A percentile compares a stretch with the other conserved stretches of the same genome.
Evolutionary conservation across 768 basidiomycete species (phyloP).

Genomic region (Hypholoma fasciculare): DNA sequence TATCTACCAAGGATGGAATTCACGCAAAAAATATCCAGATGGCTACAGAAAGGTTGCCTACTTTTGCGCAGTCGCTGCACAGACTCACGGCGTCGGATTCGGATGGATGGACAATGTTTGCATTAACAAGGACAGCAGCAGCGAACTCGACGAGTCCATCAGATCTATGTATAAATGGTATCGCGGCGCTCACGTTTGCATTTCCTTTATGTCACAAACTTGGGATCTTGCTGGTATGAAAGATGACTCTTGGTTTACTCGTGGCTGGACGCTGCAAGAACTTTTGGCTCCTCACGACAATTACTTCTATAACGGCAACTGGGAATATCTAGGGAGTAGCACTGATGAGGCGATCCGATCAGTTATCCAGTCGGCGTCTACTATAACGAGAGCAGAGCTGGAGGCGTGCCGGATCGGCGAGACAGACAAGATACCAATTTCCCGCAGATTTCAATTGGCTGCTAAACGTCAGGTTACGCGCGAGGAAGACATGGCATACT

Average conservation of each 20-base stretch:
- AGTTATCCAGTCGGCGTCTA: too few relatives aligned
- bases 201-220: background rate
- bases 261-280: constrained; percentile 4
- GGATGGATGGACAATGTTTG: constrained; percentile 3
- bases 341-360: background rate
- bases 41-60: background rate
- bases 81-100: background rate
- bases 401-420: too few relatives aligned
- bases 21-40: background rate
- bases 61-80: background rate
- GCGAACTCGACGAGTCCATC: constrained; percentile 2
- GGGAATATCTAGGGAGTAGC: background rate
- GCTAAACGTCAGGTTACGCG: background rate
- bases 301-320: background rate
- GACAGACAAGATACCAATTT: background rate
- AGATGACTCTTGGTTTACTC: background rate
- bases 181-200: background rate
- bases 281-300: background rate
- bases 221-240: background rate
- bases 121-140: constrained; percentile 6
- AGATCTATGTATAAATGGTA: constrained; percentile 6
- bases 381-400: too few relatives aligned
- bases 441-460: background rate
- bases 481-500: background rate
- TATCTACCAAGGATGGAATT: background rate